A percentile compares a stretch with the other conserved stretches of the same genome.
Evolutionary conservation across 2,329 filamentous ascomycete species (phyloP).

Genomic region (Pyrenophora teres): DNA sequence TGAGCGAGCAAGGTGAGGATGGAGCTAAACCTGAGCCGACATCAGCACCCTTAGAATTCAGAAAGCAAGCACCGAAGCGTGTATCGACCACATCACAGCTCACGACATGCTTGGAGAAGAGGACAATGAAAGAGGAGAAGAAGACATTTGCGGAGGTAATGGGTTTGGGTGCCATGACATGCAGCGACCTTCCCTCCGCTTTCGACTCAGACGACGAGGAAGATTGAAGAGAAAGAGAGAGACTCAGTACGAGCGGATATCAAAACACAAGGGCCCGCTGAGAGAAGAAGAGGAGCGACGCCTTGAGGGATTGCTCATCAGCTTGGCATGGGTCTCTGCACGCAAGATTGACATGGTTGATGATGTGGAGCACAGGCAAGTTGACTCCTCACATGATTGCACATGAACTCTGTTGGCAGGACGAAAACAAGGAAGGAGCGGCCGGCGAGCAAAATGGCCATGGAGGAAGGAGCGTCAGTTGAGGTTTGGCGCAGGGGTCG

Average conservation of each 20-base stretch:
- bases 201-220: slow-evolving; percentile 33
- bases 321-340: no score
- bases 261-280: no score
- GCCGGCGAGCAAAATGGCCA: background rate
- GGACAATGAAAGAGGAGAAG: slow-evolving; percentile 7
- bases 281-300: no score
- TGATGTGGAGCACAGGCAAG: no score
- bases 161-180: slow-evolving; percentile 13
- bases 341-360: no score
- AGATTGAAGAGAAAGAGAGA: background rate
- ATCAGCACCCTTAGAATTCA: slow-evolving; percentile 12
- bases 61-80: slow-evolving; percentile 19
- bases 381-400: no score
- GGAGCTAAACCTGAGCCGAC: slow-evolving; percentile 8
- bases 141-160: slow-evolving; percentile 9
- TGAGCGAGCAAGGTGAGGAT: background rate
- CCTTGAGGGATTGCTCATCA: no score
- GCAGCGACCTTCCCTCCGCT: slow-evolving; percentile 26
- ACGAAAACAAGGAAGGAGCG: no score
- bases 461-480: background rate
- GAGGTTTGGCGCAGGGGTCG: background rate
- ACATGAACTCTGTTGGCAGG: no score
- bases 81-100: slow-evolving; percentile 26
- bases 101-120: slow-evolving; percentile 18
- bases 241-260: no score